Percentiles rank a stretch among this genome's conserved stretches.
These are phyloP conservation scores for Irpex sp. DNA, from an alignment of 1,284 basidiomycete genomes.

Conservation along the genomic window DNA sequence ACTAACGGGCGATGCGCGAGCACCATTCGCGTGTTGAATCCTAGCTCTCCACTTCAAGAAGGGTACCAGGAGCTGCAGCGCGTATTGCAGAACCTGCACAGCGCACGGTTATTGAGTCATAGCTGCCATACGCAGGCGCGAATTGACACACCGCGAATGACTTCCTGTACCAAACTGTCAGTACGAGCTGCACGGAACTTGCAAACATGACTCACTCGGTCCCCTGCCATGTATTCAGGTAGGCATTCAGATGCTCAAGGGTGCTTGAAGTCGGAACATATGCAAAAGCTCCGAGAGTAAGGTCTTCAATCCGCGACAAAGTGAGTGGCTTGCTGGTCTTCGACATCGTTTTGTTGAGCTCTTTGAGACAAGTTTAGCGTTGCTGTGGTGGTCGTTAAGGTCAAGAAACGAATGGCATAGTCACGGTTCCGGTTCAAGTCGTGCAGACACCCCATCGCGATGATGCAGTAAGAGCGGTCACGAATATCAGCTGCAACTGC, in stretches of 20 bases:
- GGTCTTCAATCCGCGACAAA: slow-evolving; percentile 51
- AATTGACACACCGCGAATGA: slow-evolving; percentile 57
- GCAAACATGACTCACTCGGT: slow-evolving; percentile 56
- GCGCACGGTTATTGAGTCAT: no score
- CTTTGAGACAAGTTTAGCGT: not conserved
- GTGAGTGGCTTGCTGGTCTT: slow-evolving; percentile 29
- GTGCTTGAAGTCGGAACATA: slow-evolving; percentile 54
- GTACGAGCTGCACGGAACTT: not conserved
- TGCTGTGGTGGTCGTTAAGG: not conserved
- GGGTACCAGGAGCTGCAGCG: slow-evolving; percentile 63
- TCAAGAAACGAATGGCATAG: not conserved
- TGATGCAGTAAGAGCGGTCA: not conserved
- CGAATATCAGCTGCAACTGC: not conserved
- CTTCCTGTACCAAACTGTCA: slow-evolving; percentile 45
- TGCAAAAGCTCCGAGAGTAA: slow-evolving; percentile 60
- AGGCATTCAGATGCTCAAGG: slow-evolving; percentile 68
- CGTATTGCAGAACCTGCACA: slow-evolving; percentile 64
- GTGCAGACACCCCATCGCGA: not conserved
- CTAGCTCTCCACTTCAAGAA: slow-evolving; percentile 63
- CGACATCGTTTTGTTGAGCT: slow-evolving; percentile 31
- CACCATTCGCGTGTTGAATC: slow-evolving; percentile 59
- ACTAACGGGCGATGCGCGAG: slow-evolving; percentile 50
- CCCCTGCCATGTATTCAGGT: slow-evolving; percentile 76
- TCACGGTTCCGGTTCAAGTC: not conserved
- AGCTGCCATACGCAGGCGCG: slow-evolving; percentile 11